Base-by-base conservation (phyloP, 2,329 filamentous ascomycete genomes). In the Chalaropsis ovoidea region DNA sequence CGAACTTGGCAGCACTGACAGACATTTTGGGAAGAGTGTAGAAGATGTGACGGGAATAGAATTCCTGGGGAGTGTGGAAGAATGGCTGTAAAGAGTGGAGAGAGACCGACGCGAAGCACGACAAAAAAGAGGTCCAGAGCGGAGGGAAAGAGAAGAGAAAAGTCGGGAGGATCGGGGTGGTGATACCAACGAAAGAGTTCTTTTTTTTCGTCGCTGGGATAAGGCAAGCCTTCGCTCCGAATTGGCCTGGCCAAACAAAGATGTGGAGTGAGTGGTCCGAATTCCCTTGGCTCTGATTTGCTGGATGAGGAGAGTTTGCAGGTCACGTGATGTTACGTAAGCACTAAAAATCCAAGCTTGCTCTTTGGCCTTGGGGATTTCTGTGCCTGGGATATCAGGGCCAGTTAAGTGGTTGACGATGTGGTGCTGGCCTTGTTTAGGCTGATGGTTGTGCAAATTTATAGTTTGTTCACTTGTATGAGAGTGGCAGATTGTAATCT, bases 1-100 rank as follows among this genome's bases (percentile, higher is more conserved):
- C 84, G 75, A 85, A 92, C 72, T 84, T 88, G 73, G 88, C 84
- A 77, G 82, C 74, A 81, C 87, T 84, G 74, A 84, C 82, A 76
- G 86, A 87, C 87, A 90, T 88, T 76, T 74, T 83, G 71, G 71
- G 70, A 70, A 70, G 65, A 63, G 68, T 69, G 68, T 69, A 70
- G 72, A 72, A 72, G 71, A 71, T 69, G 70, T 69, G 70, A 65
- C 68, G 62, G 67, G 66, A 66, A 62, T 27, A 56, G 27, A 27
- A 56, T 27, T 64, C 24, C 31, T 54, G 47, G 52, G 11, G 27
- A 49, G 41, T 70, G 31, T 41, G 31, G 31, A 61, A 69, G 72
- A 68, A 70, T 42, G 72, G 67, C 70, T 56, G 72, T 70, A 70
- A 71, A 70, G 69, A 70, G 72, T 70, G 65, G 62, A 67, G 65